These are phyloP conservation scores for Acacia crassicarpa DNA, from an alignment of 306 rosid species.

Conservation along the genomic window DNA sequence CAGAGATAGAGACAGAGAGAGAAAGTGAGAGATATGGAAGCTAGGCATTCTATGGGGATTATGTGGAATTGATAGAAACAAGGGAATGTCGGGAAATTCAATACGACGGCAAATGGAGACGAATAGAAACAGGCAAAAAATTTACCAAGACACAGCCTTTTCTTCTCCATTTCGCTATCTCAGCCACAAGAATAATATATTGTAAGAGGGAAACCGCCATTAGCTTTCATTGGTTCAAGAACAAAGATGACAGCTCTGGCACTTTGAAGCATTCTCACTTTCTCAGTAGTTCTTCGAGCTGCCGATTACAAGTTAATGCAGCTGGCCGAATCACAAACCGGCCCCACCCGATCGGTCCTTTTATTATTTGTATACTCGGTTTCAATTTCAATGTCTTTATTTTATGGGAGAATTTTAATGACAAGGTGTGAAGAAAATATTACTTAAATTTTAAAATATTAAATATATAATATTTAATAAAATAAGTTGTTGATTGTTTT, in stretches of 20 bases:
- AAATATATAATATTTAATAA: too few species aligned
- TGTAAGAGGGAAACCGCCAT: conserved; percentile 1
- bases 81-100: neutral
- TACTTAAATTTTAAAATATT: too few species aligned
- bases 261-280: conserved; percentile 2
- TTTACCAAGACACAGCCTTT: neutral
- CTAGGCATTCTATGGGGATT: neutral
- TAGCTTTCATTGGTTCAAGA: neutral
- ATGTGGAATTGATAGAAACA: neutral
- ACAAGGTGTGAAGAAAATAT: too few species aligned
- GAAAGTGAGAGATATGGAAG: neutral
- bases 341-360: neutral
- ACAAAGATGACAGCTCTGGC: neutral
- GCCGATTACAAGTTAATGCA: neutral
- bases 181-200: neutral
- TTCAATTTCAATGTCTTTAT: too few species aligned
- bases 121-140: neutral
- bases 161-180: neutral
- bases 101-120: neutral
- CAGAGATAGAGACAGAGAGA: neutral
- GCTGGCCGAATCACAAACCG: neutral
- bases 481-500: too few species aligned
- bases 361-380: too few species aligned
- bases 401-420: too few species aligned
- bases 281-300: neutral